phyloP scores from a whole-genome alignment of 2,329 filamentous ascomycete species.

The Ophiostoma quercus region DNA sequence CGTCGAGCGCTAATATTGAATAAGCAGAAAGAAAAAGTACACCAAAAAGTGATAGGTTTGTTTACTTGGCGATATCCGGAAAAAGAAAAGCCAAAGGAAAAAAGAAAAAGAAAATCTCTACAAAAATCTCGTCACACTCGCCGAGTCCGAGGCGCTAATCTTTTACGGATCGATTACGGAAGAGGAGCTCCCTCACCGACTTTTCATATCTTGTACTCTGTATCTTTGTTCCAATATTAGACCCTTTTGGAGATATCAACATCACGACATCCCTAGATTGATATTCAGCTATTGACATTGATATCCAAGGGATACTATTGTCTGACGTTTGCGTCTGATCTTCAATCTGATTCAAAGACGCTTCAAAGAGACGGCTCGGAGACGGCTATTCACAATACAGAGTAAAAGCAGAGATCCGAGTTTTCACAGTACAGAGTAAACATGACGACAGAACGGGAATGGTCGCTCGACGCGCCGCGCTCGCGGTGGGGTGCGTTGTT shows the following conservation, averaged over 20 bases:
- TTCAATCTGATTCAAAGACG: neutral
- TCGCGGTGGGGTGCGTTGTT: slow-evolving; percentile 15
- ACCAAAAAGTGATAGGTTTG: neutral
- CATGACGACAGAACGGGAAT: slow-evolving; percentile 4
- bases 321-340: neutral
- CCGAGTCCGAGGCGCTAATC: slow-evolving; percentile 13
- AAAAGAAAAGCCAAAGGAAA: neutral
- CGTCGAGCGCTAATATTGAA: neutral
- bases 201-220: neutral
- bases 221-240: neutral
- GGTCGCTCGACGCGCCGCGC: slow-evolving; percentile 3
- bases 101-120: too few relatives aligned
- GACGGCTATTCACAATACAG: too few relatives aligned
- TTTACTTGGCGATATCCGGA: neutral
- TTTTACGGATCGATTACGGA: neutral
- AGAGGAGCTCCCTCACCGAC: slow-evolving; percentile 12
- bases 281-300: too few relatives aligned
- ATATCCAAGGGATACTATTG: neutral
- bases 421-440: neutral
- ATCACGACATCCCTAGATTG: neutral
- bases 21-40: neutral
- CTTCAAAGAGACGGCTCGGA: neutral
- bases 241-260: neutral
- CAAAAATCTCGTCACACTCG: neutral
- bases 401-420: too few relatives aligned